phyloP scores from a whole-genome alignment of 2,329 filamentous ascomycete species.

The Hypoxylon sp. region DNA sequence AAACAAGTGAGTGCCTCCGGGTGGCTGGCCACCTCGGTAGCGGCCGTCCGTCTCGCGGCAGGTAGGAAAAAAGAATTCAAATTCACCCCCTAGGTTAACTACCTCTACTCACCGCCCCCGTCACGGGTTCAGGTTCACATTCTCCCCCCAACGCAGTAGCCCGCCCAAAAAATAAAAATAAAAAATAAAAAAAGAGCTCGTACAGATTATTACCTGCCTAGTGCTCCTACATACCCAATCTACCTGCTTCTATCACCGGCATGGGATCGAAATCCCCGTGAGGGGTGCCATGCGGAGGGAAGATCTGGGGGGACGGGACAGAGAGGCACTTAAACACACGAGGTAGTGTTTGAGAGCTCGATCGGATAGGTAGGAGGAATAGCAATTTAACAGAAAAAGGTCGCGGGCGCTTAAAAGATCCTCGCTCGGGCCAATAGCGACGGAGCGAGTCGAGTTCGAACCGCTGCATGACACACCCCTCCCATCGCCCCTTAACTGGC shows the following conservation, averaged over 20 bases:
- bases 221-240: neutral
- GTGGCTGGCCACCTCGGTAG: conserved; percentile 43
- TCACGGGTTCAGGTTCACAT: conserved; percentile 16
- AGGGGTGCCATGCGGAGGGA: conserved; percentile 10
- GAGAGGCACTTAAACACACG: conserved; percentile 7
- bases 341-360: conserved; percentile 7
- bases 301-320: conserved; percentile 22
- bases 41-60: conserved; percentile 41
- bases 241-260: conserved; percentile 11
- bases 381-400: conserved; percentile 45
- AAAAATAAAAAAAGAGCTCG: neutral
- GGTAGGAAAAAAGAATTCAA: conserved; percentile 17
- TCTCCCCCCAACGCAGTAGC: conserved; percentile 16
- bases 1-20: conserved; percentile 4
- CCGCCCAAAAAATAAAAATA: neutral
- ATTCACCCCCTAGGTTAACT: conserved; percentile 2
- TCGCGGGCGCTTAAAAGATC: conserved; percentile 49
- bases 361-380: conserved; percentile 25
- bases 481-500: conserved; percentile 27
- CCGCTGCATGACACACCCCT: conserved; percentile 47
- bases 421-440: conserved; percentile 34
- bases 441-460: conserved; percentile 32
- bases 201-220: conserved; percentile 14
- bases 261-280: conserved; percentile 32
- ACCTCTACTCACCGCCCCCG: conserved; percentile 25